Conservation (phyloP, 371 early-diverging fungal species). For the Saksenaea oblongispora region DNA sequence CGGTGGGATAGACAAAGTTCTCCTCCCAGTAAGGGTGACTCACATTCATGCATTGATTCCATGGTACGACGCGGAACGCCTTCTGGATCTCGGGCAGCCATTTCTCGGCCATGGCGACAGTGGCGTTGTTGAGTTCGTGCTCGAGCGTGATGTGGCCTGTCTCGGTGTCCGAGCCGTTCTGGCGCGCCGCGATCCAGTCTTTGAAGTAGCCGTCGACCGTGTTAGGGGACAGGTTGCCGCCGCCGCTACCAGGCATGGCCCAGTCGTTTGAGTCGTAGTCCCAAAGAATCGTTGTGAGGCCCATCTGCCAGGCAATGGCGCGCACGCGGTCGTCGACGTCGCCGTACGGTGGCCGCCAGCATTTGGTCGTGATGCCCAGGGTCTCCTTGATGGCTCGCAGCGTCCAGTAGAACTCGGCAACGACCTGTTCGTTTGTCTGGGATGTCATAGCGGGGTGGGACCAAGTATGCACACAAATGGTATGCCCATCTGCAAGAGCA, state of each 20-base stretch:
- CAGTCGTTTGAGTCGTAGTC: constrained; percentile 50
- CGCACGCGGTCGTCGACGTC: constrained; percentile 60
- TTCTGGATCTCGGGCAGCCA: constrained; percentile 50
- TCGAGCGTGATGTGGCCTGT: constrained; percentile 52
- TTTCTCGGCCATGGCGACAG: constrained; percentile 47
- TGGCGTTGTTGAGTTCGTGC: constrained; percentile 51
- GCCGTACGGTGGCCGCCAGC: constrained; percentile 60
- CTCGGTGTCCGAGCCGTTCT: constrained; percentile 28
- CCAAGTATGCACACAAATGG: constrained; percentile 59
- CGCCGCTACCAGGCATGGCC: constrained; percentile 47
- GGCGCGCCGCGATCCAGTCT: constrained; percentile 35
- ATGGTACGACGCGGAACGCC: constrained; percentile 45
- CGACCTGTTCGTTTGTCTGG: constrained; percentile 51
- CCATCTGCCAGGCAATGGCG: constrained; percentile 55
- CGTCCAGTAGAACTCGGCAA: constrained; percentile 61
- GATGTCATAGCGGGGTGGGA: constrained; percentile 61
- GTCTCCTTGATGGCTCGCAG: constrained; percentile 55
- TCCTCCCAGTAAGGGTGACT: constrained; percentile 54
- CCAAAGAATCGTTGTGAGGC: constrained; percentile 47
- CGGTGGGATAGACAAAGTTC: constrained; percentile 37
- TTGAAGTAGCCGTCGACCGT: constrained; percentile 45
- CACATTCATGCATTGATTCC: constrained; percentile 51
- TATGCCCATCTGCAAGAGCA: constrained; percentile 49
- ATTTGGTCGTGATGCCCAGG: constrained; percentile 52
- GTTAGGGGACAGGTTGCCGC: constrained; percentile 34